These are phyloP conservation scores for Trichosporon sp. DNA, from an alignment of 1,284 basidiomycete species.

Conservation along the genomic window DNA sequence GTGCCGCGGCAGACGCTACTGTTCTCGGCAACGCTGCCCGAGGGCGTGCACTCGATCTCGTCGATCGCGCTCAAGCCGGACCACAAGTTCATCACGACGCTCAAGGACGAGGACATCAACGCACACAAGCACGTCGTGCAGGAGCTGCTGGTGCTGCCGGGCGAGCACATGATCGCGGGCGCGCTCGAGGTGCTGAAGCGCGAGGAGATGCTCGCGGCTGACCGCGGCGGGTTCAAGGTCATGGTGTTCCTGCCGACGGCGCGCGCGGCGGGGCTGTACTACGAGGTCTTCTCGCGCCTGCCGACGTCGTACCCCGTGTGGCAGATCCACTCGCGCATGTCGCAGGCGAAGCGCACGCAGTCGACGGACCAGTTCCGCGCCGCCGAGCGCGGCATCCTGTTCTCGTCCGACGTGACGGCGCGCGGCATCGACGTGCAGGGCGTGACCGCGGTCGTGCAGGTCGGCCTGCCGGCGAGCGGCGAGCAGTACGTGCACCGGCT, in stretches of 20 bases:
- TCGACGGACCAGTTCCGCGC: conserved; percentile 57
- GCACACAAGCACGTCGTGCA: conserved; percentile 66
- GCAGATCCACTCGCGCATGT: conserved; percentile 47
- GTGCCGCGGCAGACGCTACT: conserved; percentile 50
- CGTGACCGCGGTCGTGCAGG: conserved; percentile 56
- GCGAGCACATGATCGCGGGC: conserved; percentile 53
- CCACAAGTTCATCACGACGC: conserved; percentile 61
- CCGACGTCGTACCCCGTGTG: conserved; percentile 31
- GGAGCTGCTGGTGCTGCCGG: conserved; percentile 52
- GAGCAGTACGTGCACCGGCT: conserved; percentile 54
- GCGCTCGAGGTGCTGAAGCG: conserved; percentile 45
- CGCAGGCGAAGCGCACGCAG: conserved; percentile 50
- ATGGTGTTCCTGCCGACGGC: conserved; percentile 69
- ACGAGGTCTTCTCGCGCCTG: conserved; percentile 51
- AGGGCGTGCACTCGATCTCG: conserved; percentile 51
- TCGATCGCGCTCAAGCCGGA: conserved; percentile 53
- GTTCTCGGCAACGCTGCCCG: conserved; percentile 54
- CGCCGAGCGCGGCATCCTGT: conserved; percentile 52
- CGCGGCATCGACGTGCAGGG: conserved; percentile 54
- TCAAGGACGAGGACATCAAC: conserved; percentile 60
- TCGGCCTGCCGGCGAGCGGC: conserved; percentile 50
- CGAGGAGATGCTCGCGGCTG: conserved; percentile 35
- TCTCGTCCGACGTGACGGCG: conserved; percentile 55
- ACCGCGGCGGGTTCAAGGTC: conserved; percentile 42
- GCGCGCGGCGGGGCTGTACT: conserved; percentile 58